These are phyloP conservation scores for Polyporus tsugae DNA, from an alignment of 1,284 basidiomycete species.

Conservation along the genomic window DNA sequence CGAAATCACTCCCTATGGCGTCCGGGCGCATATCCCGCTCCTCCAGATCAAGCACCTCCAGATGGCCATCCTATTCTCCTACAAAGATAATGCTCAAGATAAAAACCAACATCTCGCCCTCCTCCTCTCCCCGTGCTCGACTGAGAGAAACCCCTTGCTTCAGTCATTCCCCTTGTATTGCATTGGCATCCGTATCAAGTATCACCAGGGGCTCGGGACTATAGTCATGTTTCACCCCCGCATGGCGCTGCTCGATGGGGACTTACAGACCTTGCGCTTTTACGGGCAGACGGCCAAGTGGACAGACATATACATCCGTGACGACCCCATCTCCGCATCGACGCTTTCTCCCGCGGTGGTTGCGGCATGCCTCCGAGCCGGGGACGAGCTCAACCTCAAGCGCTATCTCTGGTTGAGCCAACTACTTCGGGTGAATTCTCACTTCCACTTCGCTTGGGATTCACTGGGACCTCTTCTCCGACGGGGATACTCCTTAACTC, in stretches of 20 bases:
- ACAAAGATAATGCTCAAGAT: not conserved
- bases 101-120: not conserved
- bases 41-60: conserved; percentile 1
- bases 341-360: not conserved
- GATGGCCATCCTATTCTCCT: not conserved
- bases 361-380: not conserved
- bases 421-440: not conserved
- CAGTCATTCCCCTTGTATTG: not conserved
- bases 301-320: not conserved
- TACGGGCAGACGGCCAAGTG: not conserved
- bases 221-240: not conserved
- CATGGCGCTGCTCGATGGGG: not conserved
- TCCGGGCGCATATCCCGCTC: not conserved
- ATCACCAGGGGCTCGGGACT: not conserved
- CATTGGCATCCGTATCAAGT: not conserved
- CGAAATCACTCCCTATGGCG: not conserved
- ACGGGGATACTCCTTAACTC: not conserved
- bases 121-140: not conserved
- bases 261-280: not conserved
- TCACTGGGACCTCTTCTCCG: not conserved
- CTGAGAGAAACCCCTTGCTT: not conserved
- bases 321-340: not conserved
- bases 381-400: not conserved
- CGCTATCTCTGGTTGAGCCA: conserved; percentile 1
- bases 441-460: not conserved